phyloP scores from a whole-genome alignment of 371 early-diverging fungal genomes.

The Mortierella sp. region DNA sequence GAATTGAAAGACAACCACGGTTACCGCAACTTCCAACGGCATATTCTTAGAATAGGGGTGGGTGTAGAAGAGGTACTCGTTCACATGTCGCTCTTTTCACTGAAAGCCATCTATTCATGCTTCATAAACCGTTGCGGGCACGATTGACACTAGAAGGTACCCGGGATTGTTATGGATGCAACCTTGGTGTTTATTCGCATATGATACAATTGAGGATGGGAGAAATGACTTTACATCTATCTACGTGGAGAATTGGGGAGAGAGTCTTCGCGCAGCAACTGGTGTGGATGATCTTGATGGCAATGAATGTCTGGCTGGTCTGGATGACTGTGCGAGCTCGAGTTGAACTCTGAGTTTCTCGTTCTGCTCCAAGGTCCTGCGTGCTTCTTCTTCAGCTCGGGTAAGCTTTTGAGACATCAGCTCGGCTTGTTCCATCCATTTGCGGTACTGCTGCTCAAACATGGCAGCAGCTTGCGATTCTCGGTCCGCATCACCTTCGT shows the following conservation, averaged over 20 bases:
- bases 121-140: too few species aligned
- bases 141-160: too few species aligned
- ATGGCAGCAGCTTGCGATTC: background rate
- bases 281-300: background rate
- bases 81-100: too few species aligned
- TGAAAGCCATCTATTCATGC: too few species aligned
- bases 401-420: constrained; percentile 21
- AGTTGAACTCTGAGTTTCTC: constrained; percentile 25
- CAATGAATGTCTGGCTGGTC: background rate
- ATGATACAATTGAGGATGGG: too few species aligned
- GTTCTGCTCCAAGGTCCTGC: constrained; percentile 14
- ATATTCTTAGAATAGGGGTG: too few species aligned
- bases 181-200: too few species aligned
- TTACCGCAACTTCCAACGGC: too few species aligned
- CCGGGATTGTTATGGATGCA: too few species aligned
- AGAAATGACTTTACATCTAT: background rate
- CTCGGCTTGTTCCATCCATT: constrained; percentile 35
- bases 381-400: constrained; percentile 25
- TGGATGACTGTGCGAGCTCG: constrained; percentile 16
- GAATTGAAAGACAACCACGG: too few species aligned
- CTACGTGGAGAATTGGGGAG: background rate
- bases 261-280: background rate
- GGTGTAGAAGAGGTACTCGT: too few species aligned
- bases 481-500: constrained; percentile 1
- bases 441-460: constrained; percentile 40